Evolutionary conservation across 2,329 filamentous ascomycete genomes (phyloP), one percentile per base, ranked within the genome.

Genomic region (Phyllosticta citrichinensis): DNA sequence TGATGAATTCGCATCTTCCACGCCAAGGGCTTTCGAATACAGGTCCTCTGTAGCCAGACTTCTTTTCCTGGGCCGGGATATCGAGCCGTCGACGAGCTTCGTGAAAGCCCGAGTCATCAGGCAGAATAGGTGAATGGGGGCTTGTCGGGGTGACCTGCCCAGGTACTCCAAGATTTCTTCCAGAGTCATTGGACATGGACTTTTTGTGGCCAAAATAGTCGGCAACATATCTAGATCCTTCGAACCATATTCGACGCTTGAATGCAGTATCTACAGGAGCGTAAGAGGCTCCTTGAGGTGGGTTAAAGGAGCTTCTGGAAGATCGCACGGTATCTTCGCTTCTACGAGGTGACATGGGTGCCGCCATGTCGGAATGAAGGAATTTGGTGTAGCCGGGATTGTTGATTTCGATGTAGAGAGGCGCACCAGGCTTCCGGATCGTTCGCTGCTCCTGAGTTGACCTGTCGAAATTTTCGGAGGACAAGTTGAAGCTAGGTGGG

Each of bases 21-120:
- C 90, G 86, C 93, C 93, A 97, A 0, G 91, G 92, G 52, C 89
- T 94, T 20, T 79, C 76, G 70, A 97, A 97, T 1, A 85, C 82
- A 73, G 95, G 96, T 19, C 81, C 74, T 64, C 75, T 74, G 68
- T 86, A 87, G 33, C 81, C 80, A 0, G 85, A 79, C 22, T 67
- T 68, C 35, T 64, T 69, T 19, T 82, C 56, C 11, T 58, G 51
- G 63, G 79, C 76, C 19, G 75, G 80, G 24, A 62, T 33, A 6
- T 51, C 12, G 51, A 62, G 25, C 2, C 55, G 52, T 17, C 51
- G 12, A n/a, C 40, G 40, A 47, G 40, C 40, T 47, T 47, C 40
- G 40, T 47, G 40, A 6, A 47, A 47, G 12, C 40, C 40, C 40
- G 40, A 47, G n/a, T 47, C 40, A 19, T 47, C 40, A n/a, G 40